Evolutionary conservation across 1,284 basidiomycete genomes (phyloP).

Genomic region (Acaromyces ingoldii): DNA sequence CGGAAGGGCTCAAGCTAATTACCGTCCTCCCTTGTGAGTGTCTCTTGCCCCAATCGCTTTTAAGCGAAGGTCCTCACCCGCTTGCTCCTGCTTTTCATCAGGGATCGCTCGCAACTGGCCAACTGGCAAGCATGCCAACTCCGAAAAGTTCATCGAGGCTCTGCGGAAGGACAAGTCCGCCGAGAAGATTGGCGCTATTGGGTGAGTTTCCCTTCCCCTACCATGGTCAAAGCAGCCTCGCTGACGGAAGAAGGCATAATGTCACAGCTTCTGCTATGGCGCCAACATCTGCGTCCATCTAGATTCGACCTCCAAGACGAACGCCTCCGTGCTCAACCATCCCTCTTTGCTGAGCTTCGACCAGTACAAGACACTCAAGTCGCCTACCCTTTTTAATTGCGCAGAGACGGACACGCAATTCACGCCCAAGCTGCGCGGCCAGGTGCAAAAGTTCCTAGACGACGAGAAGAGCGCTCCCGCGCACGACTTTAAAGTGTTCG

Average conservation of each 20-base stretch:
- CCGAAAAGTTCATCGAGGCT: conserved; percentile 19
- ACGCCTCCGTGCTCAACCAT: conserved; percentile 60
- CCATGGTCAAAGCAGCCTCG: conserved; percentile 32
- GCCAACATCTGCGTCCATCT: conserved; percentile 51
- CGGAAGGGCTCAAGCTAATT: conserved; percentile 6
- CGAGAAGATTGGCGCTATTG: conserved; percentile 61
- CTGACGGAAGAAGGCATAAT: not conserved
- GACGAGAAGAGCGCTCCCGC: conserved; percentile 54
- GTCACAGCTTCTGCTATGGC: conserved; percentile 60
- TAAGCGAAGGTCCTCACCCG: not conserved
- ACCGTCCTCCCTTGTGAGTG: conserved; percentile 14
- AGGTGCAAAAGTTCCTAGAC: conserved; percentile 56
- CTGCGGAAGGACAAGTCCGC: conserved; percentile 58
- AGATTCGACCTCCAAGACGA: conserved; percentile 49
- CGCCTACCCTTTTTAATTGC: conserved; percentile 59
- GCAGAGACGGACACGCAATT: conserved; percentile 62
- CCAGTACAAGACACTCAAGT: conserved; percentile 52
- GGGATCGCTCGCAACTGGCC: conserved; percentile 13
- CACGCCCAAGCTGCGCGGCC: conserved; percentile 51
- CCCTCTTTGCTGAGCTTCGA: conserved; percentile 55
- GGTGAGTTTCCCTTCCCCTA: no score
- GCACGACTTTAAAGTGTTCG: conserved; percentile 61
- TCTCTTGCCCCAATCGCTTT: no score
- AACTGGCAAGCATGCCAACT: conserved; percentile 6
- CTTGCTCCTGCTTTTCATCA: no score